Evolutionary conservation across 257 asterid species (phyloP).

Genomic region (Solanum neorickii): DNA sequence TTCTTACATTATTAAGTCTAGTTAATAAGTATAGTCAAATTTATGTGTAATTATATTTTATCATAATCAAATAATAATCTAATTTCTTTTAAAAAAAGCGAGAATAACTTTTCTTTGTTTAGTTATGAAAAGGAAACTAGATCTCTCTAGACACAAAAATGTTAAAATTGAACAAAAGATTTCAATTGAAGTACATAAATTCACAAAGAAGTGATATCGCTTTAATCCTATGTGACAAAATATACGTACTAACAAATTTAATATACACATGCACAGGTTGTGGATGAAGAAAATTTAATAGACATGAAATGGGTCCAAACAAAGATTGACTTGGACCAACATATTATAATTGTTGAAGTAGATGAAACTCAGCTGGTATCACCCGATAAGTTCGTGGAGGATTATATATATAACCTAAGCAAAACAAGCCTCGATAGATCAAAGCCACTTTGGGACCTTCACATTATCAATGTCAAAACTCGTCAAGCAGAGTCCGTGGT

Average conservation of each 20-base stretch:
- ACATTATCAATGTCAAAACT: not conserved
- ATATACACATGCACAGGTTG: not conserved
- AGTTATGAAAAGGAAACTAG: too few species aligned
- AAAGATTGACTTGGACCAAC: constrained; percentile 18
- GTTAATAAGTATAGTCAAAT: too few species aligned
- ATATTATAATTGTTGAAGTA: constrained; percentile 8
- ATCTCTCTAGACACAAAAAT: not conserved
- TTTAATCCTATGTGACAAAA: not conserved
- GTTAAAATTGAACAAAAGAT: not conserved
- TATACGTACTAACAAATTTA: not conserved
- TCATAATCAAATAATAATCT: too few species aligned
- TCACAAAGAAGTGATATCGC: not conserved
- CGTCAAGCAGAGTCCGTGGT: not conserved
- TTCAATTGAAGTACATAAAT: too few species aligned
- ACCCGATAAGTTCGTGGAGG: not conserved
- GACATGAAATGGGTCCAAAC: constrained; percentile 26
- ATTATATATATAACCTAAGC: not conserved
- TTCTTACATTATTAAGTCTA: too few species aligned
- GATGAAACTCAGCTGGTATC: not conserved
- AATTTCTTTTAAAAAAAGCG: too few species aligned
- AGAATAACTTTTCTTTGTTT: too few species aligned
- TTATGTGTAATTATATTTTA: too few species aligned
- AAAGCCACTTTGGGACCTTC: constrained; percentile 6
- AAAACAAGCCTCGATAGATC: not conserved
- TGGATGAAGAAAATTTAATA: constrained; percentile 8